Conservation (phyloP, 164 flowering plant species). For the Dillenia suffruticosa region DNA sequence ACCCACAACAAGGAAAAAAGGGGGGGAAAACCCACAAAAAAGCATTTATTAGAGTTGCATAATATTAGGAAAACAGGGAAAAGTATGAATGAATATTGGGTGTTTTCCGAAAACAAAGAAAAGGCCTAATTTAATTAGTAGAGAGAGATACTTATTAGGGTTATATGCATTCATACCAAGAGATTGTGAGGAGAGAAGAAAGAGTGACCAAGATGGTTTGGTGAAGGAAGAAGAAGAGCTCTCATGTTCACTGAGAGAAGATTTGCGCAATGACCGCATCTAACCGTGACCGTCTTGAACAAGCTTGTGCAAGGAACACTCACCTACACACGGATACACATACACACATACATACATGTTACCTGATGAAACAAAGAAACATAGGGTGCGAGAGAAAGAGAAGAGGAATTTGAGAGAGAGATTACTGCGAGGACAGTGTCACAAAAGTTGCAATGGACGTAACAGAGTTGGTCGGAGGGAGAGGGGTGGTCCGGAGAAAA, state of each 20-base stretch:
- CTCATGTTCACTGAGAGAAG: slow-evolving; percentile 91
- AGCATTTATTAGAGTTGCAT: neutral
- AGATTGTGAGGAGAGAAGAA: slow-evolving; percentile 67
- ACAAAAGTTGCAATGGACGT: slow-evolving; percentile 89
- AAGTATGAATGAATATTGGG: too few species aligned
- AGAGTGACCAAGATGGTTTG: slow-evolving; percentile 52
- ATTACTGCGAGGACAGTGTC: slow-evolving; percentile 91
- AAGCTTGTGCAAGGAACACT: slow-evolving; percentile 88
- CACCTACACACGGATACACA: slow-evolving; percentile 40
- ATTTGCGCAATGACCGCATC: slow-evolving; percentile 97
- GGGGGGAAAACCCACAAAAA: neutral
- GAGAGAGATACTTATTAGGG: too few species aligned
- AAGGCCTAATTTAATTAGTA: neutral
- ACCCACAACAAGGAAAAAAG: neutral
- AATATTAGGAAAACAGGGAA: neutral
- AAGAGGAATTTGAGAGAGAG: neutral
- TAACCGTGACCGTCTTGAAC: slow-evolving; percentile 92
- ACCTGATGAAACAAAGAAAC: slow-evolving; percentile 5
- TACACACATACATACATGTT: neutral
- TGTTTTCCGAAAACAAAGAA: neutral
- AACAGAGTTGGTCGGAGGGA: slow-evolving; percentile 89
- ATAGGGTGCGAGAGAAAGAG: slow-evolving; percentile 6
- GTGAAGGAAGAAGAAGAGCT: slow-evolving; percentile 61
- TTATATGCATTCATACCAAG: slow-evolving; percentile 29
- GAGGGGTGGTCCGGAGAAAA: slow-evolving; percentile 76